A percentile compares a stretch with the other conserved stretches of the same genome.
Conservation (phyloP, 257 asterid genomes). For the Nicotiana knightiana region DNA sequence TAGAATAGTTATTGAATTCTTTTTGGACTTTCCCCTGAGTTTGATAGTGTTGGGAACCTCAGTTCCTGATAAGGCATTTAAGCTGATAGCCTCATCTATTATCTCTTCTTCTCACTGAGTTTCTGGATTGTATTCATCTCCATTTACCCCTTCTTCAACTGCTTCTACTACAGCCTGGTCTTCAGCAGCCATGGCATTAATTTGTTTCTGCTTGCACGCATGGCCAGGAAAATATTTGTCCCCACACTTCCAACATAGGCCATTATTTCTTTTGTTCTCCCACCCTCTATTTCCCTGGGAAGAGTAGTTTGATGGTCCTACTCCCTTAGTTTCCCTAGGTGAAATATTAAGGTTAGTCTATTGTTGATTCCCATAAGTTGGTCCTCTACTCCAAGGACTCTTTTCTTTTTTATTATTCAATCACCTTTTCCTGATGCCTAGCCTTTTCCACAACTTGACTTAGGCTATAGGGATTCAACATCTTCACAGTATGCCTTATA, state of each 20-base stretch:
- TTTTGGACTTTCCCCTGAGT: neutral
- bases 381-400: too few relatives aligned
- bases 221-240: neutral
- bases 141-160: neutral
- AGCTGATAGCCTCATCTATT: neutral
- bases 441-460: neutral
- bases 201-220: neutral
- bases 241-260: neutral
- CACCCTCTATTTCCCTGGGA: too few relatives aligned
- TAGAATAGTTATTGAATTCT: neutral
- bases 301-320: neutral
- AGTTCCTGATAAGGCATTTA: neutral
- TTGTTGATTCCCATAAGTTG: too few relatives aligned
- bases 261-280: neutral
- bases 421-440: neutral
- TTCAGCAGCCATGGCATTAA: neutral
- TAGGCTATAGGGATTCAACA: neutral
- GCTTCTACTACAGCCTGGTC: too few relatives aligned
- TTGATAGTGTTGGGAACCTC: neutral
- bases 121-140: too few relatives aligned
- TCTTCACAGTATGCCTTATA: neutral
- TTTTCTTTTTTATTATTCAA: neutral
- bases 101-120: neutral
- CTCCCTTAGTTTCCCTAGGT: neutral
- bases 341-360: too few relatives aligned